A percentile compares a stretch with the other conserved stretches of the same genome.
Evolutionary conservation across 768 basidiomycete species (phyloP).

Genomic region (Kondoa malvinella): DNA sequence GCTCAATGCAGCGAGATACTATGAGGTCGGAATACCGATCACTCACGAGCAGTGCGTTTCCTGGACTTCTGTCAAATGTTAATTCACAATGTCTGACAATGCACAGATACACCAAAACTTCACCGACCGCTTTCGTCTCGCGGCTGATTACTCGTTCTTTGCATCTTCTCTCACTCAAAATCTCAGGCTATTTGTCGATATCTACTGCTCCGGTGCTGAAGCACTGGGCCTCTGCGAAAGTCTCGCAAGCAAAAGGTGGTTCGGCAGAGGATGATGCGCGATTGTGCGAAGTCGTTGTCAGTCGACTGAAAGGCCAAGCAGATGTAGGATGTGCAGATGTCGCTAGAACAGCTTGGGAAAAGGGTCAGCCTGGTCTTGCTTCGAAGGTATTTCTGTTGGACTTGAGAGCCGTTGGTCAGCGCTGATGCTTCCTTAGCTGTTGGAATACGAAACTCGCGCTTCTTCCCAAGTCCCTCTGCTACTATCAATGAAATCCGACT

Average conservation of each 20-base stretch:
- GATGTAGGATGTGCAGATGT: conserved; percentile 84
- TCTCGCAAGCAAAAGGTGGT: conserved; percentile 46
- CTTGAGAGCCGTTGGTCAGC: too few species aligned
- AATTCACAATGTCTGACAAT: conserved; percentile 2
- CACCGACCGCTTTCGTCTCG: conserved; percentile 60
- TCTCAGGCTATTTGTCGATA: conserved; percentile 65
- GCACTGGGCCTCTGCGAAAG: conserved; percentile 93
- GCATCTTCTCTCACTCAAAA: conserved; percentile 78
- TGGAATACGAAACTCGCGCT: conserved; percentile 76
- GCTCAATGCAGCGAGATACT: conserved; percentile 75
- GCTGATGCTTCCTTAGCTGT: too few species aligned
- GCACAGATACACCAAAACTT: conserved; percentile 58
- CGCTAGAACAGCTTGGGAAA: conserved; percentile 80
- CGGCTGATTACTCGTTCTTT: conserved; percentile 71
- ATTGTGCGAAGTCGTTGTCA: conserved; percentile 64
- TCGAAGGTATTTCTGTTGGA: too few species aligned
- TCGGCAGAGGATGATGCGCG: conserved; percentile 48
- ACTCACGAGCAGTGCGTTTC: conserved; percentile 62
- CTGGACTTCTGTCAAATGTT: neutral
- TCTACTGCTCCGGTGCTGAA: conserved; percentile 73
- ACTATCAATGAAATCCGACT: conserved; percentile 84
- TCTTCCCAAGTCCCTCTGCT: conserved; percentile 89
- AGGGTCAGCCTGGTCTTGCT: conserved; percentile 59
- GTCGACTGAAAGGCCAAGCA: conserved; percentile 71
- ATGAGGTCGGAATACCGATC: conserved; percentile 81